Conservation (phyloP, 129 eudicot species). For the Glebionis coronaria region DNA sequence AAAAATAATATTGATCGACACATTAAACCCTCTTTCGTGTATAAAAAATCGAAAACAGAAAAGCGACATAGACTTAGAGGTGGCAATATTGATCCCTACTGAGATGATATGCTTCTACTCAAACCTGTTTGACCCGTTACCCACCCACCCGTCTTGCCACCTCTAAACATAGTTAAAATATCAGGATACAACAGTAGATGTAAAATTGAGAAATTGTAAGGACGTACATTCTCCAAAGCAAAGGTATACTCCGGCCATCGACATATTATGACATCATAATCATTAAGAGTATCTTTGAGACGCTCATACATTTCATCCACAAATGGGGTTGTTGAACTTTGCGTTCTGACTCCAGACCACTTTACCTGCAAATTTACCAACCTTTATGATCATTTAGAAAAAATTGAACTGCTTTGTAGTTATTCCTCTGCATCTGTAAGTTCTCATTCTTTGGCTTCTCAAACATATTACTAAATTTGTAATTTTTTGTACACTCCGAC, state of each 20-base stretch:
- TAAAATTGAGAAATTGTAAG: constrained; percentile 1
- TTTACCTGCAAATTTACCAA: constrained; percentile 48
- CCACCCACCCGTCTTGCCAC: neutral
- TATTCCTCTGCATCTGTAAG: neutral
- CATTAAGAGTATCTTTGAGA: constrained; percentile 64
- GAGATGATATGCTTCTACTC: too few relatives aligned
- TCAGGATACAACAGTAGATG: neutral
- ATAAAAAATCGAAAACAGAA: too few relatives aligned
- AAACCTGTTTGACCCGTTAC: neutral
- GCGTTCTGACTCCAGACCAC: constrained; percentile 81
- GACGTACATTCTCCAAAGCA: constrained; percentile 73
- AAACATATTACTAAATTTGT: neutral
- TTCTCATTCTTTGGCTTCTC: neutral
- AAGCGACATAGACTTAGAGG: too few relatives aligned
- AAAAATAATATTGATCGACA: neutral
- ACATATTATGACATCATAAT: constrained; percentile 72
- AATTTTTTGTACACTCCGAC: neutral
- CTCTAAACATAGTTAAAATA: constrained; percentile 2
- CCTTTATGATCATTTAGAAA: constrained; percentile 9
- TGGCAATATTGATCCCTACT: too few relatives aligned
- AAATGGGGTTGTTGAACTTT: constrained; percentile 72
- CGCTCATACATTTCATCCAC: constrained; percentile 86
- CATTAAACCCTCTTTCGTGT: too few relatives aligned
- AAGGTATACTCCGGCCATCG: constrained; percentile 89
- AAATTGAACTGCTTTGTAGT: neutral